Evolutionary conservation across 2,329 filamentous ascomycete species (phyloP).

Genomic region (Magnaporthiopsis rhizophila): DNA sequence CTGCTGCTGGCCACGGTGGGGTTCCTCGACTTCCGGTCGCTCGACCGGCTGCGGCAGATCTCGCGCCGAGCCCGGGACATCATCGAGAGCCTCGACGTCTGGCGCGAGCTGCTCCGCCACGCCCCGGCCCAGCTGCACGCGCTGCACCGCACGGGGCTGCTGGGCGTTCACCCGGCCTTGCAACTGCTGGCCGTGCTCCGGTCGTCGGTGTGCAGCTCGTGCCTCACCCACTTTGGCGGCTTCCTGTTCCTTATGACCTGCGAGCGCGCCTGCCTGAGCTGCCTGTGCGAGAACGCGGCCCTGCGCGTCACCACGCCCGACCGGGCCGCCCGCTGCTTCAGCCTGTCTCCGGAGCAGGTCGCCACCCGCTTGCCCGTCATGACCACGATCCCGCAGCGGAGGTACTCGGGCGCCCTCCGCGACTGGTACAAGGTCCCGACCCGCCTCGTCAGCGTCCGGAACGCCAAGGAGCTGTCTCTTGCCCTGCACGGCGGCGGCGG

Average conservation of each 20-base stretch:
- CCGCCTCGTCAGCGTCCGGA: not conserved
- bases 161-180: not conserved
- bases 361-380: conserved; percentile 2
- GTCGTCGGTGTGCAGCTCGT: not conserved
- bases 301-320: conserved; percentile 1
- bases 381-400: not conserved
- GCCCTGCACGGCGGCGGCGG: not conserved
- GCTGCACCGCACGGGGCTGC: conserved; percentile 1
- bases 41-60: conserved; percentile 1
- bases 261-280: conserved; percentile 5
- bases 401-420: not conserved
- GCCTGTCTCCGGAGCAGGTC: not conserved
- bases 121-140: not conserved
- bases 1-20: not conserved
- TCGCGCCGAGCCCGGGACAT: not conserved
- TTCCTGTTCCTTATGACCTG: conserved; percentile 6
- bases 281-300: not conserved
- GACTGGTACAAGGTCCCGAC: not conserved
- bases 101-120: conserved; percentile 1
- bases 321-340: conserved; percentile 2
- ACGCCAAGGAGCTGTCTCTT: conserved; percentile 2
- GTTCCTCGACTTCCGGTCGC: conserved; percentile 3
- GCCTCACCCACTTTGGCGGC: conserved; percentile 5
- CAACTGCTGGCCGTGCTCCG: not conserved
- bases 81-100: not conserved